phyloP scores from a whole-genome alignment of 73 alveolate species.

The Paramecium sonneborni region DNA sequence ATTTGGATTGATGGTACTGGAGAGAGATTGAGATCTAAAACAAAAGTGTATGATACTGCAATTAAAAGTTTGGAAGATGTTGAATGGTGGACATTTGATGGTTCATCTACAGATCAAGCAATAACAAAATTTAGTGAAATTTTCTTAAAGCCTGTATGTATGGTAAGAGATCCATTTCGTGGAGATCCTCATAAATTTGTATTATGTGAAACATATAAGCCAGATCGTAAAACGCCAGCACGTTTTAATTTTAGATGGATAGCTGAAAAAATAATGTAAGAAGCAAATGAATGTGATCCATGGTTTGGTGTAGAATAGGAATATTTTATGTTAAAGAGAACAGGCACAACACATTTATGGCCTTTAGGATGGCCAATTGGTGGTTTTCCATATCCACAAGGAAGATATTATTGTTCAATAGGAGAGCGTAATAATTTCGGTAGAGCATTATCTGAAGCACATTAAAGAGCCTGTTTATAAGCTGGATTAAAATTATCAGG shows the following conservation, averaged over 20 bases:
- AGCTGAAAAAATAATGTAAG: constrained; percentile 70
- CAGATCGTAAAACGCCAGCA: constrained; percentile 86
- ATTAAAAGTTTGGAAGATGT: constrained; percentile 67
- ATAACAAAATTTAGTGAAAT: constrained; percentile 88
- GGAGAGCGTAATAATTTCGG: constrained; percentile 85
- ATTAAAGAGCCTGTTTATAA: constrained; percentile 82
- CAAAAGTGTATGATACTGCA: constrained; percentile 64
- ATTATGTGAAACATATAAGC: constrained; percentile 81
- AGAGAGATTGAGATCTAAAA: constrained; percentile 75
- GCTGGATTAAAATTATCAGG: constrained; percentile 90
- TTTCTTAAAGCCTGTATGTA: constrained; percentile 82
- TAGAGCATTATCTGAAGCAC: constrained; percentile 87
- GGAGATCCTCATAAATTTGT: constrained; percentile 80
- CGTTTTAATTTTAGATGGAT: constrained; percentile 84
- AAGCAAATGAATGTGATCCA: constrained; percentile 73
- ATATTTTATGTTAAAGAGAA: constrained; percentile 82
- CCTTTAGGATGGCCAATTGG: constrained; percentile 84
- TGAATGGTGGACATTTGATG: constrained; percentile 96
- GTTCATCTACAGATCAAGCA: constrained; percentile 90
- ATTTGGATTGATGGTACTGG: constrained; percentile 90
- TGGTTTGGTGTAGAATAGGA: constrained; percentile 96
- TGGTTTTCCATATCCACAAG: constrained; percentile 91
- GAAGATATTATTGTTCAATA: constrained; percentile 92
- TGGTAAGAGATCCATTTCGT: constrained; percentile 91
- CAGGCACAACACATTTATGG: constrained; percentile 68